Base-by-base conservation (phyloP, 805 yeast species). In the Komagataella kurtzmanii region DNA sequence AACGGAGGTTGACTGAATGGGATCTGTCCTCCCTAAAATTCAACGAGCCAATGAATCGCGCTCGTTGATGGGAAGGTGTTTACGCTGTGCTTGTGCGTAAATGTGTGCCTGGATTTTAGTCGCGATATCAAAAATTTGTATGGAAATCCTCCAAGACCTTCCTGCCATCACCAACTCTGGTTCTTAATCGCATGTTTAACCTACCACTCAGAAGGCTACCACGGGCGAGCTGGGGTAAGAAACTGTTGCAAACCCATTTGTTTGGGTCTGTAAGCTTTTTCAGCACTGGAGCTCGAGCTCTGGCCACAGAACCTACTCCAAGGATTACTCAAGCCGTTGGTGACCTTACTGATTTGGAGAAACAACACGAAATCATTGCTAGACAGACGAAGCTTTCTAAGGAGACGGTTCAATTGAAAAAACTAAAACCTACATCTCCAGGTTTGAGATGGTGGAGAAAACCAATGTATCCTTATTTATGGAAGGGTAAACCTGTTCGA, bases 361-460 rank as follows among this genome's bases (percentile, higher is more conserved):
- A 72, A 59, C 93, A 85, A 71, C 96, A 89, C 67, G 77, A 71
- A 54, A 73, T 80, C 56, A 79, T 83, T 58, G 77, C 76, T 57
- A 76, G 84, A 65, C 93, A 89, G 68, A 73, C 86, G 48, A 83
- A 81, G 63, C 74, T 87, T 56, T 77, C 87, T 52, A 79, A 81
- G 62, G 81, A 84, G 46, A 77, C 77, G 54, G 88, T 85, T 30
- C 76, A 76, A 58, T 74, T 89, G 74, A 88, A 85, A 66, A 75
- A 77, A 55, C 79, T 80, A 60, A 88, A 88, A 59, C 91, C 93
- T 49, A 77, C 81, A 24, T 84, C 93, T 48, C 97, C 97, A 0
- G 90, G 95, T 62, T 68, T 88, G 55, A 78, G 95, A 61, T 88
- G 96, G 88, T 88, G 79, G 73, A 79, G 88, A 60, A 79, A 82